These are phyloP conservation scores for Hygrocybe punicea DNA, from an alignment of 768 basidiomycete genomes.

Conservation along the genomic window DNA sequence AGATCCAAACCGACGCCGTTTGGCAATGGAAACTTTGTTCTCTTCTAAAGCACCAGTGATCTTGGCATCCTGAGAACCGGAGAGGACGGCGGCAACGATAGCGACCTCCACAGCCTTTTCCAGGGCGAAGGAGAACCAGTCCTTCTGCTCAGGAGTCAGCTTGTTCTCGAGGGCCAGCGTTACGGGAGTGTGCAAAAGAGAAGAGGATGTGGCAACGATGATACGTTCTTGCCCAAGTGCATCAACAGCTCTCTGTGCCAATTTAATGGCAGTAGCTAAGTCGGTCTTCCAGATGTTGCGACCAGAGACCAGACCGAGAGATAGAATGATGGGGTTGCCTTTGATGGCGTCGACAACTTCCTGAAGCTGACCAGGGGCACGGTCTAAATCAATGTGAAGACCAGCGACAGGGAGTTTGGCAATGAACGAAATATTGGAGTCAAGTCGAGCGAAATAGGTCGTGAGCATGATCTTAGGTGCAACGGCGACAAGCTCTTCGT, in stretches of 20 bases:
- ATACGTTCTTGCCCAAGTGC: conserved; percentile 84
- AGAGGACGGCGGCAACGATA: conserved; percentile 77
- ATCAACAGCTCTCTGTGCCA: conserved; percentile 80
- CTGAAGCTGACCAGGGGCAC: conserved; percentile 87
- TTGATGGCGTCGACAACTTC: conserved; percentile 79
- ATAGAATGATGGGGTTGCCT: conserved; percentile 73
- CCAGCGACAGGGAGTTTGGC: conserved; percentile 90
- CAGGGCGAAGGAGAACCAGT: conserved; percentile 98
- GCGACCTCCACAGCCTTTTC: conserved; percentile 95
- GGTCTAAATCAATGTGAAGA: conserved; percentile 95
- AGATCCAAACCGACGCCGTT: conserved; percentile 91
- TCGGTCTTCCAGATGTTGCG: conserved; percentile 99
- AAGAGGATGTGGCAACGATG: conserved; percentile 93
- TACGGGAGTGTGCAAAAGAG: conserved; percentile 97
- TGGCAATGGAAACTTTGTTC: conserved; percentile 86
- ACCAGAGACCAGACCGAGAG: conserved; percentile 94
- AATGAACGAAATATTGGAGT: conserved; percentile 82
- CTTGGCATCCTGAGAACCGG: conserved; percentile 74
- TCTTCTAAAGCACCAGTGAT: conserved; percentile 75
- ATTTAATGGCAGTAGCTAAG: conserved; percentile 75
- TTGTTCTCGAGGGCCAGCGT: conserved; percentile 90
- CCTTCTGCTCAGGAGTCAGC: conserved; percentile 85
- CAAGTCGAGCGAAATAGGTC: conserved; percentile 96
- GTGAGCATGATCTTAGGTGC: conserved; percentile 93
- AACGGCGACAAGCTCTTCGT: conserved; percentile 74